Conservation (phyloP, 2,329 filamentous ascomycete genomes). For the Spiromastix sp. region DNA sequence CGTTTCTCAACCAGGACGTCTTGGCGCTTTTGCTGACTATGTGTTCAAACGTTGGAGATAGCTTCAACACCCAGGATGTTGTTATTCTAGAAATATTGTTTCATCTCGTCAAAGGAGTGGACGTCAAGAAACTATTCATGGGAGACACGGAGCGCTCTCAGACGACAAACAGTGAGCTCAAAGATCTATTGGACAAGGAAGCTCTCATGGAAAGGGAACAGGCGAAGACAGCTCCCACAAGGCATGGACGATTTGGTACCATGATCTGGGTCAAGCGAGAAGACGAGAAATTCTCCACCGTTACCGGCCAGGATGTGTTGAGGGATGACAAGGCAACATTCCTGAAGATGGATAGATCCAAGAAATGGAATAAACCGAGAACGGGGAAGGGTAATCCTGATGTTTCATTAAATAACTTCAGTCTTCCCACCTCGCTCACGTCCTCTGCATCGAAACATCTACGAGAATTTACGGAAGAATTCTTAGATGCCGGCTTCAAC, state of each 20-base stretch:
- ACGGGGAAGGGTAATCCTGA: conserved; percentile 53
- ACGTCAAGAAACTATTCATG: conserved; percentile 77
- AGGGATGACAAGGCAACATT: conserved; percentile 62
- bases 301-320: conserved; percentile 81
- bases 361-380: conserved; percentile 78
- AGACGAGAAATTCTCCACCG: conserved; percentile 70
- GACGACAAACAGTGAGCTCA: conserved; percentile 62
- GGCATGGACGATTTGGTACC: conserved; percentile 89
- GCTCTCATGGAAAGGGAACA: conserved; percentile 69
- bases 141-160: conserved; percentile 60
- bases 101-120: conserved; percentile 81
- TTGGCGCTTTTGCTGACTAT: conserved; percentile 77
- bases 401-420: conserved; percentile 58
- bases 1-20: conserved; percentile 83
- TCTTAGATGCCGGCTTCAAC: conserved; percentile 92
- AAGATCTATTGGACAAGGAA: conserved; percentile 68
- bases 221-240: conserved; percentile 66
- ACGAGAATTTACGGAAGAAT: conserved; percentile 77
- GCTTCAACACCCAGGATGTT: conserved; percentile 82
- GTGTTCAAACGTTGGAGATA: conserved; percentile 85
- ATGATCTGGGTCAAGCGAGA: conserved; percentile 95
- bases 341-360: conserved; percentile 80
- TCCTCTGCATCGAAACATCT: conserved; percentile 65
- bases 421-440: conserved; percentile 60
- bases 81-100: conserved; percentile 87